phyloP scores from a whole-genome alignment of 495 filamentous ascomycete genomes.

The Hypoxylon lenormandii region DNA sequence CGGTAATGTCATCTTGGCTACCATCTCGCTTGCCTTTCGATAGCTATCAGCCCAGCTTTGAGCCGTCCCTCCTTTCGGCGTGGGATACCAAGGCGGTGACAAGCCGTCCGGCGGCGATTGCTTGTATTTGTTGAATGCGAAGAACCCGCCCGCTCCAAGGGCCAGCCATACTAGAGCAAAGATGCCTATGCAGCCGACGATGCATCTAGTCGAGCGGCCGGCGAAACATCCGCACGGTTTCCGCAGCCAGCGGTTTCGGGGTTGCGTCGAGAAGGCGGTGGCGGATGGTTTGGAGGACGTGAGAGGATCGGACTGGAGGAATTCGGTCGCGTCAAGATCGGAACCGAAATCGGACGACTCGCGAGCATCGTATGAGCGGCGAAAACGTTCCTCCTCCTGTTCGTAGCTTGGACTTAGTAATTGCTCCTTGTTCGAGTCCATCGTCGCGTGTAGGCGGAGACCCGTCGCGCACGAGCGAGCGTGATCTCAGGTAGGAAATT shows the following conservation, averaged over 20 bases:
- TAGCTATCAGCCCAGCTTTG: constrained; percentile 81
- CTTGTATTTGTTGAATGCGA: constrained; percentile 58
- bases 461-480: background rate
- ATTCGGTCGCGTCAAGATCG: constrained; percentile 59
- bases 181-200: constrained; percentile 39
- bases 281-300: constrained; percentile 23
- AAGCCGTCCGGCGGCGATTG: constrained; percentile 62
- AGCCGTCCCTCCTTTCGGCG: constrained; percentile 82
- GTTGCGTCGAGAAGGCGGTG: constrained; percentile 30
- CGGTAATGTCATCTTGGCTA: constrained; percentile 81
- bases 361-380: constrained; percentile 48
- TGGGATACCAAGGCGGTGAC: constrained; percentile 85
- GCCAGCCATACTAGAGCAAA: constrained; percentile 51
- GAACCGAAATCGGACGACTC: constrained; percentile 52
- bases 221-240: constrained; percentile 40
- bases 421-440: constrained; percentile 39
- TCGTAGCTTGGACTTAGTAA: constrained; percentile 41
- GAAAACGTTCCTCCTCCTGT: constrained; percentile 34
- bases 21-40: constrained; percentile 80
- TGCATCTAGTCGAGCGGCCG: constrained; percentile 52
- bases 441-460: background rate
- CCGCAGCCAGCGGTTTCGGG: constrained; percentile 25
- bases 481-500: too few species aligned
- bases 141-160: constrained; percentile 54
- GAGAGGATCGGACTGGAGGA: constrained; percentile 52